phyloP scores from a whole-genome alignment of 495 filamentous ascomycete genomes.

The Cladorrhinum samala region DNA sequence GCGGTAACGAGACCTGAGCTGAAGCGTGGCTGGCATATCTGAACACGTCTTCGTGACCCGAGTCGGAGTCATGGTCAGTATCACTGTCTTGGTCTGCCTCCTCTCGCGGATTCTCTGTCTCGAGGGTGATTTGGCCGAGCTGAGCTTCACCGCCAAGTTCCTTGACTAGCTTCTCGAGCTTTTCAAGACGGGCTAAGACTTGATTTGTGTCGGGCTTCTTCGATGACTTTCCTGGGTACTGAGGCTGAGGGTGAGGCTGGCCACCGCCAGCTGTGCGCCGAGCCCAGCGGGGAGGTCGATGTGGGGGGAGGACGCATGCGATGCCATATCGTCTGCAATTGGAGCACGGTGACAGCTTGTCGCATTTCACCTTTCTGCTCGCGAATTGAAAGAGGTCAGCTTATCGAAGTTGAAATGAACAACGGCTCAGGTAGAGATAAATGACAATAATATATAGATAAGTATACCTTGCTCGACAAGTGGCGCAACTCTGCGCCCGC shows the following conservation, averaged over 20 bases:
- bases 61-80: conserved; percentile 37
- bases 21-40: conserved; percentile 34
- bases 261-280: conserved; percentile 31
- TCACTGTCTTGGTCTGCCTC: conserved; percentile 23
- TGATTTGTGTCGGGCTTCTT: conserved; percentile 7
- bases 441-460: conserved; percentile 13
- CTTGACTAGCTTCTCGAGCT: conserved; percentile 50
- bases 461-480: conserved; percentile 1
- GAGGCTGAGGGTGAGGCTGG: not conserved
- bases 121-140: conserved; percentile 37
- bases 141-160: conserved; percentile 42
- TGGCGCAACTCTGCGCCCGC: not conserved
- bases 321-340: conserved; percentile 54
- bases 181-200: conserved; percentile 48
- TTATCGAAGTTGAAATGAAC: not conserved
- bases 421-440: conserved; percentile 8
- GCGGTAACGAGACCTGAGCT: conserved; percentile 38
- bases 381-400: conserved; percentile 13
- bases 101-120: conserved; percentile 28
- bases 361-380: conserved; percentile 55
- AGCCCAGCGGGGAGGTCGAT: conserved; percentile 47
- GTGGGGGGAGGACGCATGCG: conserved; percentile 44
- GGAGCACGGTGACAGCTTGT: conserved; percentile 53
- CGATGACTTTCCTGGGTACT: conserved; percentile 15
- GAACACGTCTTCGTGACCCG: conserved; percentile 25